A percentile compares a stretch with the other conserved stretches of the same genome.
Evolutionary conservation across 352 stramenopile species (phyloP).

Genomic region (Globisporangium apiculatum): DNA sequence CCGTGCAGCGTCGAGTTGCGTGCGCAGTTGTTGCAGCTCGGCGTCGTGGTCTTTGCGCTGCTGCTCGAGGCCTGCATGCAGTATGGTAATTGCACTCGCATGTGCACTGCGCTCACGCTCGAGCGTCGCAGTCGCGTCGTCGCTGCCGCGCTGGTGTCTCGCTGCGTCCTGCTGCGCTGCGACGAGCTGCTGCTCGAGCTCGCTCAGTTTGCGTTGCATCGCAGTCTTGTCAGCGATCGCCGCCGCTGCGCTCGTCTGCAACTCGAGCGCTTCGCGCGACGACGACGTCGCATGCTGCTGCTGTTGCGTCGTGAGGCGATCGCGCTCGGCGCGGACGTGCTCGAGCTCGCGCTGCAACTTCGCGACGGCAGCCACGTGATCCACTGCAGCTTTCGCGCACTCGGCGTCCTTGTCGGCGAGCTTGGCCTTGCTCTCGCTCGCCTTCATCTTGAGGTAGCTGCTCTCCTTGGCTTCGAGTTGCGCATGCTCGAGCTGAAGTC

Average conservation of each 20-base stretch:
- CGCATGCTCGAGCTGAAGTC: constrained; percentile 21
- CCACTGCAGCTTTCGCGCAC: constrained; percentile 4
- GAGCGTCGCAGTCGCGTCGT: constrained; percentile 1
- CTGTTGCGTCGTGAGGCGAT: constrained; percentile 13
- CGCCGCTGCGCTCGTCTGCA: constrained; percentile 13
- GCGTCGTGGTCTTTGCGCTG: constrained; percentile 6
- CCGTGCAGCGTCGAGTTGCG: constrained; percentile 10
- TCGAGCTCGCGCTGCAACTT: neutral
- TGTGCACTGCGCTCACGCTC: neutral
- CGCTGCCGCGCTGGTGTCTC: constrained; percentile 11
- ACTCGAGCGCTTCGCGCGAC: constrained; percentile 20
- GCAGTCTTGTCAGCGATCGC: constrained; percentile 11
- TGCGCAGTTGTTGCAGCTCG: constrained; percentile 5
- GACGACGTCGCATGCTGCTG: constrained; percentile 16
- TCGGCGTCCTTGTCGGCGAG: constrained; percentile 25
- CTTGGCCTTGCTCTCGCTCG: constrained; percentile 36
- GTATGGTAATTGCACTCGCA: neutral
- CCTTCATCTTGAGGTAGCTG: constrained; percentile 54
- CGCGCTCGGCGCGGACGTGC: constrained; percentile 20
- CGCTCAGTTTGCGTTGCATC: constrained; percentile 19
- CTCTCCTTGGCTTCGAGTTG: constrained; percentile 41
- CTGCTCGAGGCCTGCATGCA: neutral
- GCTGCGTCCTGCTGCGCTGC: constrained; percentile 11
- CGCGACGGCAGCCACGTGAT: constrained; percentile 10
- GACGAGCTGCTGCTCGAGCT: constrained; percentile 17